Percentiles rank a stretch among this genome's conserved stretches.
Evolutionary conservation across 345 rosid species (phyloP).

Genomic region (Citrus maxima): DNA sequence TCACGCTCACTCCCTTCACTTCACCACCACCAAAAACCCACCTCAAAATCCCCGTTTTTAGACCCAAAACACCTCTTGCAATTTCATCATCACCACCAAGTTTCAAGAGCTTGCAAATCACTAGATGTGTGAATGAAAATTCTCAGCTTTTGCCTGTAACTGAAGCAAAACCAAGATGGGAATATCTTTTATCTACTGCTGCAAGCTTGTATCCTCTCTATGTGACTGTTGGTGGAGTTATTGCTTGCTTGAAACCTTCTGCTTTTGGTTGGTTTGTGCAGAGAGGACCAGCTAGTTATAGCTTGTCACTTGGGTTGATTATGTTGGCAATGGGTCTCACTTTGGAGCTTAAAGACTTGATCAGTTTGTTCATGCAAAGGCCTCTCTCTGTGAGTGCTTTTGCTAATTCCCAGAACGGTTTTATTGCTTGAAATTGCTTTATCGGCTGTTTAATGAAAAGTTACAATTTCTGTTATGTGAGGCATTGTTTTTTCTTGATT

Average conservation of each 20-base stretch:
- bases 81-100: slow-evolving; percentile 10
- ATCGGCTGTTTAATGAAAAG: neutral
- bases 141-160: slow-evolving; percentile 11
- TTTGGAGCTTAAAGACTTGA: slow-evolving; percentile 56
- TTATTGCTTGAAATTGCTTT: neutral
- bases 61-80: neutral
- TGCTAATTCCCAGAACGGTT: neutral
- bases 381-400: slow-evolving; percentile 47
- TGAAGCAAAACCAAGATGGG: slow-evolving; percentile 41
- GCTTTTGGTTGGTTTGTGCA: slow-evolving; percentile 54
- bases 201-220: slow-evolving; percentile 68
- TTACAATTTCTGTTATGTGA: neutral
- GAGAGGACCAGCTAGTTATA: slow-evolving; percentile 48
- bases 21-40: slow-evolving; percentile 14
- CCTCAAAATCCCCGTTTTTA: slow-evolving; percentile 1
- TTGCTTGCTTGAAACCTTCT: slow-evolving; percentile 64
- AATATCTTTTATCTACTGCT: slow-evolving; percentile 40
- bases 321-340: slow-evolving; percentile 76
- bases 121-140: slow-evolving; percentile 23
- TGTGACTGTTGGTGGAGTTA: slow-evolving; percentile 47
- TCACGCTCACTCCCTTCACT: slow-evolving; percentile 13
- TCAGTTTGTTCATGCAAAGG: slow-evolving; percentile 46
- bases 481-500: neutral
- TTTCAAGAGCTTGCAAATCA: neutral
- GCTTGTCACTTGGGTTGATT: slow-evolving; percentile 51